These are phyloP conservation scores for Saccharomycopsis hybrid DNA, from an alignment of 1,139 yeast species.

Conservation along the genomic window DNA sequence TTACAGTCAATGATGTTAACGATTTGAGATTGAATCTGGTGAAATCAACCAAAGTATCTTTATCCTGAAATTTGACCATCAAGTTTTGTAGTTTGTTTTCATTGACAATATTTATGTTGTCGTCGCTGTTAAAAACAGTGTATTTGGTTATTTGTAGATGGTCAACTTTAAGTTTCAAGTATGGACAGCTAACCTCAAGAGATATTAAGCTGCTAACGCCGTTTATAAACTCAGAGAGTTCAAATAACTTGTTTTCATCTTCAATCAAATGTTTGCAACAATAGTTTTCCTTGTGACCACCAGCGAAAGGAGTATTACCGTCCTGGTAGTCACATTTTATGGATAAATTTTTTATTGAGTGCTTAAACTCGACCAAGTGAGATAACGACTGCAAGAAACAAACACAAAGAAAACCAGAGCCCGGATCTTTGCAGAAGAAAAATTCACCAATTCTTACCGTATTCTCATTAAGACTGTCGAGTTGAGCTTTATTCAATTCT, in stretches of 20 bases:
- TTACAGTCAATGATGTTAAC: constrained; percentile 3
- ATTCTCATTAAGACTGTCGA: background rate
- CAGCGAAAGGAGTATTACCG: background rate
- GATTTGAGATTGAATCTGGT: background rate
- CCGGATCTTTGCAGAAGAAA: background rate
- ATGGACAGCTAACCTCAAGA: constrained; percentile 5
- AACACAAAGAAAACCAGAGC: background rate
- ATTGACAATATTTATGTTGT: background rate
- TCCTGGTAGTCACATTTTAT: background rate
- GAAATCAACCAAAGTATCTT: constrained; percentile 5
- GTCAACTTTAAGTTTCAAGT: constrained; percentile 2
- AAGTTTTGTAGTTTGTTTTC: background rate
- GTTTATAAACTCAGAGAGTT: background rate
- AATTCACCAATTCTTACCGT: background rate
- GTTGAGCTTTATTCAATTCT: constrained; percentile 1
- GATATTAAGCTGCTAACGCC: background rate
- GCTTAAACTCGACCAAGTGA: background rate
- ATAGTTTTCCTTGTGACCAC: background rate
- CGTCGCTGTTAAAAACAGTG: constrained; percentile 1
- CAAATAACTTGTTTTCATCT: background rate
- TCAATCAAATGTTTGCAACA: background rate
- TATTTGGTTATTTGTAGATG: constrained; percentile 1
- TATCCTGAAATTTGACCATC: constrained; percentile 1
- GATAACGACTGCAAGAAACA: background rate
- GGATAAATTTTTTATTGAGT: background rate